Base-by-base conservation (phyloP, 2,329 filamentous ascomycete genomes). In the Hypoxylon sp. region DNA sequence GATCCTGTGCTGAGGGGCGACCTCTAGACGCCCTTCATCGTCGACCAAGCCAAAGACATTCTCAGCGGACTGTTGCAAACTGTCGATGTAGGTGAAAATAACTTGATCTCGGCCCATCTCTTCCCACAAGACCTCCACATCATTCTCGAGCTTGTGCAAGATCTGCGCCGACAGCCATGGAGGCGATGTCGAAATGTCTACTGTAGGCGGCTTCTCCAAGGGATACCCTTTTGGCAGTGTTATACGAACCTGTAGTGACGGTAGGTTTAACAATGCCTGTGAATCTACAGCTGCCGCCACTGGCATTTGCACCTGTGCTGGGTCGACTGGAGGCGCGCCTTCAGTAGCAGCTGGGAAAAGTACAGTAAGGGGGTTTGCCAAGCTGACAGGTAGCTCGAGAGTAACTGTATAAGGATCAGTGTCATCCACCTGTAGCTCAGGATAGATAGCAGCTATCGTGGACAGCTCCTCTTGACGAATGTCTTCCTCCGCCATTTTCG, bases 51-150 rank as follows among this genome's bases (percentile, higher is more conserved):
- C 89, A 75, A 92, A 92, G 13, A 86, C 85, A 66, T 85, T 79
- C 63, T 90, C 88, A 3, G 87, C 85, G 10, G 81, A 83, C 74
- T 86, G 86, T 75, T 88, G 86, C 25, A 90, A 76, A 73, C 87
- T 86, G 73, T 92, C 90, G 60, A 92, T 87, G 70, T 89, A 91
- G 25, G 82, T 83, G 75, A 85, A 93, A 21, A 87, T 83, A 21
- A 90, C 84, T 77, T 85, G 85, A 72, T 86, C 85, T 45, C 80
- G 85, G 3, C 88, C 89, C 36, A 86, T 80, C 14, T 90, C 88
- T 70, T 90, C 86, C 90, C 90, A 92, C 52, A 91, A 76, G 1
- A 80, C 79, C 3, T 80, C 70, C 0, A 83, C 85, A 55, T 89
- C 84, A 3, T 78, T 75, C 72, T 87, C 81, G 10, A 91, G 80